phyloP scores from a whole-genome alignment of 345 rosid genomes.

The Eucalyptus polyanthemos region DNA sequence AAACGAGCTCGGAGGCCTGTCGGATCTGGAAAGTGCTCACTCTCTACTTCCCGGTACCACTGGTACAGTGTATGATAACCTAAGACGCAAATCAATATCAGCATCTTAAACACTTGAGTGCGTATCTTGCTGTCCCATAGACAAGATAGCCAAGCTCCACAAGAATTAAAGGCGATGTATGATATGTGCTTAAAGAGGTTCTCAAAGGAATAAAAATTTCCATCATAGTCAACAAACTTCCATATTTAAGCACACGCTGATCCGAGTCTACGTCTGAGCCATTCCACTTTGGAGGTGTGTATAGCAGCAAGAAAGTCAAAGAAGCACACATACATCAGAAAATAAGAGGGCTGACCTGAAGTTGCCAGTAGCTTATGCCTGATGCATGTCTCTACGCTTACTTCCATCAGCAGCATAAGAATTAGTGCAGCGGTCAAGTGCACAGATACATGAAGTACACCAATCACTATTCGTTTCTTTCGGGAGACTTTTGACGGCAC shows the following conservation, averaged over 20 bases:
- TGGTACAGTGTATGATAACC: constrained; percentile 90
- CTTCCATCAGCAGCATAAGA: constrained; percentile 88
- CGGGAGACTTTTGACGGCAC: constrained; percentile 83
- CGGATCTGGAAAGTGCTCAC: constrained; percentile 96
- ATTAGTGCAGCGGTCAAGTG: constrained; percentile 84
- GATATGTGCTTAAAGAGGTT: background rate
- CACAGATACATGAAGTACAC: constrained; percentile 78
- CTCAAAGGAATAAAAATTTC: background rate
- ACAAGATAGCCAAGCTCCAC: background rate
- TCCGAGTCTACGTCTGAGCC: background rate
- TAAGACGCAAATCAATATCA: constrained; percentile 6
- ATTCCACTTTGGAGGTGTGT: background rate
- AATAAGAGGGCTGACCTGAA: constrained; percentile 35
- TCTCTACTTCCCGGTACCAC: constrained; percentile 93
- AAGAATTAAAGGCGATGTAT: background rate
- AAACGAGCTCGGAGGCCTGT: constrained; percentile 91
- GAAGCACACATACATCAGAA: background rate
- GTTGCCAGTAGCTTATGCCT: constrained; percentile 91
- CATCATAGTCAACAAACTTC: background rate
- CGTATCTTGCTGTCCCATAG: background rate
- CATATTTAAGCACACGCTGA: background rate
- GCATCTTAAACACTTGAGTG: background rate
- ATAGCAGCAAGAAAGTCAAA: background rate
- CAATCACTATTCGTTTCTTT: constrained; percentile 67
- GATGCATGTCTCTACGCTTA: constrained; percentile 87